Percentiles rank a stretch among this genome's conserved stretches.
Conservation (phyloP, 2,329 filamentous ascomycete species). For the Coniochaeta sp. region DNA sequence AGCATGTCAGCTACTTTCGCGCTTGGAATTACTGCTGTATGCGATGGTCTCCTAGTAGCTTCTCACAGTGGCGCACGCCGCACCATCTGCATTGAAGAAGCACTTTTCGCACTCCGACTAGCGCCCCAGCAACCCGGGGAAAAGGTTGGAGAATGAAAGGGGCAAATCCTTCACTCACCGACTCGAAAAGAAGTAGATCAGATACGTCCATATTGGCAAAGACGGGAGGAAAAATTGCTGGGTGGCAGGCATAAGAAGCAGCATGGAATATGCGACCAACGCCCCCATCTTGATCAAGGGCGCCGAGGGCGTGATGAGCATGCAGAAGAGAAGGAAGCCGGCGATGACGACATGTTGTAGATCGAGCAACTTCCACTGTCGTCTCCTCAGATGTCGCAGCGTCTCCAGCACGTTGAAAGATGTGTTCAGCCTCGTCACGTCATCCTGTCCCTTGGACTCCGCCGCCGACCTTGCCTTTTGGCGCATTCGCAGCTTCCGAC, state of each 20-base stretch:
- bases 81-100: background rate
- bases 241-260: slow-evolving; percentile 74
- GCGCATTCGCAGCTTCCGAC: slow-evolving; percentile 15
- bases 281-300: slow-evolving; percentile 70
- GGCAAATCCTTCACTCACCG: slow-evolving; percentile 53
- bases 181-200: slow-evolving; percentile 87
- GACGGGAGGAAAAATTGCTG: slow-evolving; percentile 89
- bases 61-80: background rate
- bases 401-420: slow-evolving; percentile 78
- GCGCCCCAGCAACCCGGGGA: background rate
- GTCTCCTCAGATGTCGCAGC: slow-evolving; percentile 64
- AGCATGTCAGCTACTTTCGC: background rate
- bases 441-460: slow-evolving; percentile 28
- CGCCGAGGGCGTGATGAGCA: slow-evolving; percentile 75
- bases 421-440: slow-evolving; percentile 68
- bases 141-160: background rate
- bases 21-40: background rate
- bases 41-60: background rate
- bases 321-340: slow-evolving; percentile 70
- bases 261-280: slow-evolving; percentile 57
- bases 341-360: slow-evolving; percentile 74
- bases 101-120: background rate
- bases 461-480: slow-evolving; percentile 14
- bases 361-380: slow-evolving; percentile 77
- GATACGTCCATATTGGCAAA: slow-evolving; percentile 75